phyloP scores from a whole-genome alignment of 108 stramenopile genomes.

The Hondaea fermentalgiana region DNA sequence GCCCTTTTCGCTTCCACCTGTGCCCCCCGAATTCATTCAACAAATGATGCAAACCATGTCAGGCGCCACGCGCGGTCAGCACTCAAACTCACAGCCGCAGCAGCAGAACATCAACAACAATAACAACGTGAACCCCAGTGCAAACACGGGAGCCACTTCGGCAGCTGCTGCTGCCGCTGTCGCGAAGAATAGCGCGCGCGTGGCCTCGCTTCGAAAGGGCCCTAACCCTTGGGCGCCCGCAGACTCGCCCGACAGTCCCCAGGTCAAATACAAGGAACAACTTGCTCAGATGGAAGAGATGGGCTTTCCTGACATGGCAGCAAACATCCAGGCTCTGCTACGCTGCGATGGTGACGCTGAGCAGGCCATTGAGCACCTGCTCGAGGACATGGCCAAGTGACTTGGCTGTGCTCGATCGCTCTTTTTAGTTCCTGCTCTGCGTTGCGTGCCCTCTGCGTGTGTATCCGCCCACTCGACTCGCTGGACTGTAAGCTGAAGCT shows the following conservation, averaged over 20 bases:
- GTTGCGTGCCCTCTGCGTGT: too few species aligned
- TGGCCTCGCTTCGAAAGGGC: background rate
- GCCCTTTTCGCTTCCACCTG: background rate
- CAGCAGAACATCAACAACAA: too few species aligned
- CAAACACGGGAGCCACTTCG: background rate
- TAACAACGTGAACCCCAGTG: too few species aligned
- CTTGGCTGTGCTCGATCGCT: too few species aligned
- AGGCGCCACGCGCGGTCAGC: constrained; percentile 64
- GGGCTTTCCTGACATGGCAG: constrained; percentile 75
- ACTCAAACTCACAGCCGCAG: constrained; percentile 41
- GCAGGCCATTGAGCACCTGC: constrained; percentile 66
- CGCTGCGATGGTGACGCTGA: constrained; percentile 69
- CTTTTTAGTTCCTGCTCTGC: too few species aligned
- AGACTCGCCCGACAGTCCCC: background rate
- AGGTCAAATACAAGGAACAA: constrained; percentile 7
- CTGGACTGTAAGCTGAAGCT: too few species aligned
- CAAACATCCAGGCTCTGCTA: constrained; percentile 58
- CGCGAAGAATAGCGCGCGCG: background rate
- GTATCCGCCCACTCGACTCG: too few species aligned
- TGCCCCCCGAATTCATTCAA: constrained; percentile 31
- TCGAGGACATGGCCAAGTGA: constrained; percentile 22
- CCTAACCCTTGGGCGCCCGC: background rate
- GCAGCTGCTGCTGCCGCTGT: background rate
- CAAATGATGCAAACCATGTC: constrained; percentile 63
- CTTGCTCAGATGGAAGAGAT: constrained; percentile 52